Evolutionary conservation across 164 flowering plant genomes (phyloP), one percentile per base, ranked within the genome.

Genomic region (Euptelea pleiosperma): DNA sequence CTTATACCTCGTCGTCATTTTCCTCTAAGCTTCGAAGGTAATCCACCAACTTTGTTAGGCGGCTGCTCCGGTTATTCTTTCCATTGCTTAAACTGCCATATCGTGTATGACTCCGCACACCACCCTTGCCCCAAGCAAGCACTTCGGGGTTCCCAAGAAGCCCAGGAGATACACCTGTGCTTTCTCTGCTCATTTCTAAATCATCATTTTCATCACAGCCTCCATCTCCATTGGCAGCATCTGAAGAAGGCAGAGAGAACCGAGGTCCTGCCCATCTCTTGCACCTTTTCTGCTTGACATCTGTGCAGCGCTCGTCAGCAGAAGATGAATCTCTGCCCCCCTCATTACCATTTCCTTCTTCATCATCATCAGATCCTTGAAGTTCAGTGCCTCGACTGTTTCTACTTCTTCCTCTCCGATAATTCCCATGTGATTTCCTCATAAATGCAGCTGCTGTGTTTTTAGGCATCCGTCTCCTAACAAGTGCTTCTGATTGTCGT

Each of bases 51-150:
- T 78, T 83, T 19, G 81, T 51, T 33, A 82, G 18, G 40, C 88
- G 88, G 61, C 44, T 61, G 56, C 28, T 71, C 36, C 77, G 65
- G n/a, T 77, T 63, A 70, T 58, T 76, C 71, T 75, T 81, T 52
- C 68, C 68, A 57, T 69, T 75, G 50, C 73, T 45, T 57, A 76
- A 79, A 59, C 76, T 72, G 4, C 91, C 83, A 72, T 84, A 73
- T 26, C 92, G 72, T 8, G 77, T 84, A 69, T 82, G 76, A 68
- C 97, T 90, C 28, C 97, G 72, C 14, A 66, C 59, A 16, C 98
- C 92, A 39, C 89, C 96, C 68, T 70, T 68, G 14, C 96, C 98
- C 98, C 98, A 92, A 35, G 77, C 77, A 55, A 85, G 84, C 59
- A 74, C 78, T 67, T 91, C 92, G 1, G 92, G 60, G 50, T 59